Evolutionary conservation across 176 grass and related monocot species (phyloP), one percentile per base, ranked within the genome.

Genomic region (Hsuehochloa calcarea): DNA sequence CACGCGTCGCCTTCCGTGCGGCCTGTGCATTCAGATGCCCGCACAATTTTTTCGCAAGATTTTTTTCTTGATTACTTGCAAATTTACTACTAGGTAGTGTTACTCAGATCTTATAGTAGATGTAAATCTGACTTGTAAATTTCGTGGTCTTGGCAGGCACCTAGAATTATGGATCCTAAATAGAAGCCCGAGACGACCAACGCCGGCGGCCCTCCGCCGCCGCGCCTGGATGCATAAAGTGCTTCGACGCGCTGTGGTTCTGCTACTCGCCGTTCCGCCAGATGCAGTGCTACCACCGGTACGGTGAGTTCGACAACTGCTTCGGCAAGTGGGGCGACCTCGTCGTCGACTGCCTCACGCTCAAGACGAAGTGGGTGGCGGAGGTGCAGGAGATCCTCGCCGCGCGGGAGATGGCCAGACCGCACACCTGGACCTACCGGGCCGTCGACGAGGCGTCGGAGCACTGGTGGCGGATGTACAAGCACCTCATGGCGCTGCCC

Each of bases 241-340:
- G 86, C 65, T 98, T 98, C 31, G 93, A 98, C 34, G 80, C 80
- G 9, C 90, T 98, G n/a, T 98, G 89, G 89, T 98, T 95, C 81
- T 98, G 93, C 90, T 95, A 95, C 88, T 92, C 96, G n/a, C 96
- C 96, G 31, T 94, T 86, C 84, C 80, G 96, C 85, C 93, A 96
- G 86, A 92, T 99, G 96, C 90, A 99, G 85, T 54, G 29, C 64
- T 99, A 99, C 67, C 94, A 96, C 84, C 87, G 93, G 75, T 13
- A 80, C 58, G 96, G 93, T n/a, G 88, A 91, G 5, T 96, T 92
- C 43, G 93, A 96, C 84, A 89, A 58, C 84, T 99, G 93, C 80
- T 96, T 95, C 49, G 43, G 88, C 47, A 96, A 96, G 59, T 98
- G 91, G 96, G 84, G 80, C 11, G 87, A 79, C 23, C 96, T 98